These are phyloP conservation scores for Coprinopsis marcescibilis DNA, from an alignment of 768 basidiomycete species.

Conservation along the genomic window DNA sequence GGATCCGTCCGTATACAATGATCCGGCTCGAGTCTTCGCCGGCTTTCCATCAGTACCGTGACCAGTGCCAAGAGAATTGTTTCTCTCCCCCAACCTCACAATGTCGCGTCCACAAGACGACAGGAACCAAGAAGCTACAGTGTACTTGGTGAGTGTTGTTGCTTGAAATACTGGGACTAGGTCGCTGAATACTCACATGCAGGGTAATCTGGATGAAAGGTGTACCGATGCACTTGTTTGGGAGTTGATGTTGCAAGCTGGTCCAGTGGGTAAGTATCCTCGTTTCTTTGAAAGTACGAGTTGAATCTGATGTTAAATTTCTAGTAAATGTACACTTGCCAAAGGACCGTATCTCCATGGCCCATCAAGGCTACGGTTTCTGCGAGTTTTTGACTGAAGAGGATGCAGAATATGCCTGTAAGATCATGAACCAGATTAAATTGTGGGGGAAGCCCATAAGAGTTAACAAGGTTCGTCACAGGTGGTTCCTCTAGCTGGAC, in stretches of 20 bases:
- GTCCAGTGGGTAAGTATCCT: slow-evolving; percentile 79
- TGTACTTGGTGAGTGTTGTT: slow-evolving; percentile 59
- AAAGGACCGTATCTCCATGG: slow-evolving; percentile 97
- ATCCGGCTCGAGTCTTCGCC: too few species aligned
- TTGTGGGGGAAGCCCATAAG: slow-evolving; percentile 97
- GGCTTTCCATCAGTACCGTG: too few species aligned
- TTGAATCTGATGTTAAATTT: not conserved
- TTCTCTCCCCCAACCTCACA: slow-evolving; percentile 12
- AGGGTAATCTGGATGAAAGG: slow-evolving; percentile 97
- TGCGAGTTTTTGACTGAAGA: slow-evolving; percentile 99
- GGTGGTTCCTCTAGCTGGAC: slow-evolving; percentile 11
- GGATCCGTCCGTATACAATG: too few species aligned
- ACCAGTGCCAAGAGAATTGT: not conserved
- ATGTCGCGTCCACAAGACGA: slow-evolving; percentile 81
- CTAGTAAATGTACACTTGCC: slow-evolving; percentile 95
- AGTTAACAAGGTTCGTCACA: slow-evolving; percentile 85
- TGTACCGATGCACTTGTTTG: slow-evolving; percentile 91
- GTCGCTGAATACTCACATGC: not conserved
- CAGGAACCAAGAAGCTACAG: slow-evolving; percentile 87
- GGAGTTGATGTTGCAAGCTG: slow-evolving; percentile 99
- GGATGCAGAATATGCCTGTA: slow-evolving; percentile 99
- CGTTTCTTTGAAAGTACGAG: not conserved
- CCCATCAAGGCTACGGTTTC: slow-evolving; percentile 98
- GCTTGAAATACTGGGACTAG: not conserved
- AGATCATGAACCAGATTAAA: slow-evolving; percentile 99